Percentiles rank a stretch among this genome's conserved stretches.
Conservation (phyloP, 805 yeast genomes). For the Barnettozyma vustinii region DNA sequence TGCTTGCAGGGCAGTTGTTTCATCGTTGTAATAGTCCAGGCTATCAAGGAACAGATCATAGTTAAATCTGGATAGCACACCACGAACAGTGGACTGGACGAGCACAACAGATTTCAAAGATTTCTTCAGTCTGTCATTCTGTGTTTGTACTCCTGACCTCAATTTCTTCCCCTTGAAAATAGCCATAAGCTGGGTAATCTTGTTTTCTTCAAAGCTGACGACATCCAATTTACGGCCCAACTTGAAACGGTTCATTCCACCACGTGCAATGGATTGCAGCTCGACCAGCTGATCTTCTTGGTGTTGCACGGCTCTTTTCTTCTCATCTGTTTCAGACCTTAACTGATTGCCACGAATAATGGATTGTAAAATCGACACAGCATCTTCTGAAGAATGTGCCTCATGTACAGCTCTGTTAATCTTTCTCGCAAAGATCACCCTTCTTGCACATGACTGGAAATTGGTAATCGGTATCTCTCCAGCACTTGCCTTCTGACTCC, state of each 20-base stretch:
- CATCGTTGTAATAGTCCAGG: conserved; percentile 37
- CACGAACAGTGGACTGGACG: conserved; percentile 59
- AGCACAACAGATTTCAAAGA: conserved; percentile 25
- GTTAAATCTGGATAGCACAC: conserved; percentile 53
- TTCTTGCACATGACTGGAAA: conserved; percentile 37
- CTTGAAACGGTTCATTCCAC: conserved; percentile 27
- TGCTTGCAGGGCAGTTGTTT: conserved; percentile 48
- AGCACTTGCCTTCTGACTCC: conserved; percentile 1
- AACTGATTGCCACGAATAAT: conserved; percentile 24
- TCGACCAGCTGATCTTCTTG: conserved; percentile 23
- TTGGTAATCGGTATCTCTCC: conserved; percentile 18
- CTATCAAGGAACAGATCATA: conserved; percentile 51
- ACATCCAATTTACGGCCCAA: conserved; percentile 22
- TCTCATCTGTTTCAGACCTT: conserved; percentile 10
- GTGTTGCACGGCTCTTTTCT: not conserved
- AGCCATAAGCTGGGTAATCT: conserved; percentile 32
- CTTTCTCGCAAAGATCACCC: conserved; percentile 23
- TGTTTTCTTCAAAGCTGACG: conserved; percentile 22
- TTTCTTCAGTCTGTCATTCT: conserved; percentile 1
- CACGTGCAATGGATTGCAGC: conserved; percentile 57
- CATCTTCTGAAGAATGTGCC: conserved; percentile 23
- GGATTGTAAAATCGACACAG: conserved; percentile 36
- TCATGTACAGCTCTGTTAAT: conserved; percentile 17
- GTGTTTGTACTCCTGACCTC: conserved; percentile 24
- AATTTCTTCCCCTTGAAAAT: conserved; percentile 32